Evolutionary conservation across 2,329 filamentous ascomycete species (phyloP), one percentile per base, ranked within the genome.

Genomic region (Seiridium cupressi): DNA sequence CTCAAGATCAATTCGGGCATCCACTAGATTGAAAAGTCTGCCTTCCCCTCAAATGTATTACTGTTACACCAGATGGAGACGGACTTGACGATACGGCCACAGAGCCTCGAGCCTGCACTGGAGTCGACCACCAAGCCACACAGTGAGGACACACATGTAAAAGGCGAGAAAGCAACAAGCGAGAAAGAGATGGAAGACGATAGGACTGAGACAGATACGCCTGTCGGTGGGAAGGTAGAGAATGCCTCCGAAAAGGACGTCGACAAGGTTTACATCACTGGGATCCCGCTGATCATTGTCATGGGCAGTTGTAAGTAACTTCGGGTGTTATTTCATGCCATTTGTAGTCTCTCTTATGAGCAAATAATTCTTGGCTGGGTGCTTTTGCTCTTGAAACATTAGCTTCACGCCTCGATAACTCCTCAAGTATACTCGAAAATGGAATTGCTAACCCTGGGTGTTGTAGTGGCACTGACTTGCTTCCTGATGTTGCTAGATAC

Each of bases 401-500:
- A 26, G 18, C 18, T 26, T 26, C 2, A 26, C 1, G 1, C 18
- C 18, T 2, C 18, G 2, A 26, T 26, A 26, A 26, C 18, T 26
- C 18, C 18, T 2, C 18, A 26, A 26, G 18, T 1, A 26, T 26
- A 26, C 18, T 26, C 18, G 18, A 26, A 26, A 26, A 26, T 26
- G 18, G 18, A 26, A 26, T 26, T 26, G 18, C 18, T 26, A 26
- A 26, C 18, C 18, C 18, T 26, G 18, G 2, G 18, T 26, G 18
- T 26, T 26, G 18, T 26, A 26, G 18, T 83, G 11, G 79, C 78
- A 0, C 62, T 79, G 3, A 76, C 74, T 6, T 73, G 75, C 11
- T 83, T 83, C 61, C 64, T 83, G 18, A 77, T 81, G 69, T 64
- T 84, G 62, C 63, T 85, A 3, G 83, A 85, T 59, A 79, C 75